These are phyloP conservation scores for Coniochaeta sp. DNA, from an alignment of 2,329 filamentous ascomycete genomes.

Conservation along the genomic window DNA sequence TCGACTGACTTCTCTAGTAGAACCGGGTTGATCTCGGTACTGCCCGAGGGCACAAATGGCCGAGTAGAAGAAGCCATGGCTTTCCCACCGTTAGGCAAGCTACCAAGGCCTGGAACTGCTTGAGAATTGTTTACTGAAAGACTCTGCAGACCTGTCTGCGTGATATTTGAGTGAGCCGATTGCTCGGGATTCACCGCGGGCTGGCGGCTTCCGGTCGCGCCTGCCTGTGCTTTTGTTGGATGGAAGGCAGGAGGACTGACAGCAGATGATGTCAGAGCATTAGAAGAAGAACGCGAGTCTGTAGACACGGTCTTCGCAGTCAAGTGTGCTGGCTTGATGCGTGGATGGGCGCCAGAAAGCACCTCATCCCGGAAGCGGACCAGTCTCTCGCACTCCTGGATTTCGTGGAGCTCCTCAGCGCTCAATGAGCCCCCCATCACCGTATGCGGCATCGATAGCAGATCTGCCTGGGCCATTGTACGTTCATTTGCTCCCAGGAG, in stretches of 20 bases:
- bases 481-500: not conserved
- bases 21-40: constrained; percentile 71
- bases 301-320: constrained; percentile 12
- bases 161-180: constrained; percentile 4
- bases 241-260: constrained; percentile 1
- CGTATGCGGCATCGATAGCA: not conserved
- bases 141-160: constrained; percentile 12
- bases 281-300: constrained; percentile 4
- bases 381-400: constrained; percentile 71
- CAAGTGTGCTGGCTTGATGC: constrained; percentile 46
- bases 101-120: constrained; percentile 13
- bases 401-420: constrained; percentile 45
- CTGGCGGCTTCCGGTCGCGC: constrained; percentile 7
- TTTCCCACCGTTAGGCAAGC: constrained; percentile 6
- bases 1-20: constrained; percentile 81
- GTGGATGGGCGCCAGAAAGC: constrained; percentile 66
- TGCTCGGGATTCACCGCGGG: constrained; percentile 6
- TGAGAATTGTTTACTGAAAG: constrained; percentile 9
- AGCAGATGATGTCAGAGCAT: constrained; percentile 4
- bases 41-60: constrained; percentile 36
- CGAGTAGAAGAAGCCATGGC: constrained; percentile 3
- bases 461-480: not conserved
- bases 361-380: constrained; percentile 74
- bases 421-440: constrained; percentile 18
- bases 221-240: constrained; percentile 6